Evolutionary conservation across 306 rosid genomes (phyloP), one percentile per base, ranked within the genome.

Genomic region (Lathyrus sativus): DNA sequence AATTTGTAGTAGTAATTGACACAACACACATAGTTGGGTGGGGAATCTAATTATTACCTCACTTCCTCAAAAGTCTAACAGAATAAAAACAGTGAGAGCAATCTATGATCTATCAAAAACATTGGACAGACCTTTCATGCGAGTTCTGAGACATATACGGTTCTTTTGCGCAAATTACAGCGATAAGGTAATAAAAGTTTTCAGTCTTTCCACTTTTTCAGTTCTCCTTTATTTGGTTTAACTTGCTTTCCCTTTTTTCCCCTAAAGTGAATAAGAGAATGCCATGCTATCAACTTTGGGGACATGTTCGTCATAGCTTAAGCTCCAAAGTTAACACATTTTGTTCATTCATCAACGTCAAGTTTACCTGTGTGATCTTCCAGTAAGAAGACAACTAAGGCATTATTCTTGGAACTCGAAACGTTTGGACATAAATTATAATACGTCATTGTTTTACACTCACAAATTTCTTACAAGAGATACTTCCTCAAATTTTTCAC

Each of bases 11-110:
- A 58, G 62, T 41, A 73, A 62, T 78, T 71, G 82, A 67, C 78
- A 66, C 22, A 19, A 19, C 22, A 19, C 22, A 19, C 55, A 26
- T 37, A 17, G 51, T 46, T 71, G 24, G 39, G 76, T 59, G 65
- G 59, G 17, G 82, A 68, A 73, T 73, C 82, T 78, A 78, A 73
- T 78, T 67, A 78, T 78, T 42, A 59, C 46, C 62, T 69, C 13
- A 3, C 15, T 28, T 50, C 24, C 70, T 58, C 28, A 13, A 78
- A 78, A 49, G 60, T 37, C 8, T 67, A 42, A 62, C 46, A 59
- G 59, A 50, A 68, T 68, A 35, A 35, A 59, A 53, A 73, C 41
- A 73, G 78, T 78, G 72, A 73, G 63, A 51, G 60, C 22, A 2
- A 58, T 65, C 43, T 73, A 33, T 61, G 56, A 59, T 66, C 72